Evolutionary conservation across 352 stramenopile species (phyloP), one percentile per base, ranked within the genome.

Genomic region (Sclerospora graminicola): DNA sequence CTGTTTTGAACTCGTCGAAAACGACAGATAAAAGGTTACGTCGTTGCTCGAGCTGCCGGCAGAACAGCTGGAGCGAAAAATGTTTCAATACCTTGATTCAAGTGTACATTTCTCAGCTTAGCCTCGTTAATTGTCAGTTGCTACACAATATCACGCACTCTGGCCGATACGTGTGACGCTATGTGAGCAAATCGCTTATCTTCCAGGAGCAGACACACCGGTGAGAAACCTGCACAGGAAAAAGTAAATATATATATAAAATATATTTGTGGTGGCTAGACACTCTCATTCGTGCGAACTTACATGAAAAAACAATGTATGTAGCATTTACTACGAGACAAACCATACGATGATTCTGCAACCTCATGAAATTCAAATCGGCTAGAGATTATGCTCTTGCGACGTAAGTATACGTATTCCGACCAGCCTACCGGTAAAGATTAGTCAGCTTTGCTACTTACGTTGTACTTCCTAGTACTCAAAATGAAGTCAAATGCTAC

Each of bases 331-430:
- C 20, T 29, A 59, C 8, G 48, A 57, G 6, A 35, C 48, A 15
- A 5, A 14, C 24, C 46, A 9, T 5, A 39, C 58, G 14, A n/a
- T 65, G 45, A 7, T 26, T 9, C 62, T 79, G 26, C 62, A 53
- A 20, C 26, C 41, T 18, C 36, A 14, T 32, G 65, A 83, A 58
- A 7, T 23, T 41, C 51, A 60, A 32, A 65, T 84, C 61, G 68
- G 18, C 50, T 69, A 11, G 73, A 86, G 45, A 59, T 86, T 18
- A 41, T 81, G 41, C 74, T 86, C 43, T n/a, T n/a, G n/a, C n/a
- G n/a, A 84, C 83, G 56, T 53, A 75, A 38, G 73, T 54, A 8
- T 39, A 5, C 57, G 57, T 8, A 75, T 84, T 32, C 74, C 74
- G 20, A 54, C 49, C 7, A 82, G 63, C 46, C 23, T 48, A n/a